Conservation (phyloP, 2,329 filamentous ascomycete genomes). For the Chaetomium strumarium region DNA sequence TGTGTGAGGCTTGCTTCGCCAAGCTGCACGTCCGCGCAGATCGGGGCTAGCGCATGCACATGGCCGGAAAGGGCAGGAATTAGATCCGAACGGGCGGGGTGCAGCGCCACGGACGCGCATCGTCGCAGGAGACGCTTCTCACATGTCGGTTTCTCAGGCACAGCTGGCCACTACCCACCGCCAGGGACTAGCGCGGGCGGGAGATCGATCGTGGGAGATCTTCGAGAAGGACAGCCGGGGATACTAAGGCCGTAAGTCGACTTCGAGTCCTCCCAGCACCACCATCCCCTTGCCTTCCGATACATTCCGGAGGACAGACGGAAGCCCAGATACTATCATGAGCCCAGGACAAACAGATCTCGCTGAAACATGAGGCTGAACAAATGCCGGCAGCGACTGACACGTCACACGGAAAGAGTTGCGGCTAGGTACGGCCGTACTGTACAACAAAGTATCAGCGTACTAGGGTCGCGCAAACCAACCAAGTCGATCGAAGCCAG, state of each 20-base stretch:
- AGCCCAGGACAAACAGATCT: neutral
- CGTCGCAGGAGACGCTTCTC: conserved; percentile 5
- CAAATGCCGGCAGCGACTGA: neutral
- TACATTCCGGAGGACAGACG: neutral
- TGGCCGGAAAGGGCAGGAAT: conserved; percentile 3
- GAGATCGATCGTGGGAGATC: conserved; percentile 7
- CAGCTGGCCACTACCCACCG: neutral
- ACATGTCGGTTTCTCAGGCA: conserved; percentile 9
- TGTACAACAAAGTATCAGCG: conserved; percentile 1
- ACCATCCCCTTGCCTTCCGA: neutral
- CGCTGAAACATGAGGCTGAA: conserved; percentile 8
- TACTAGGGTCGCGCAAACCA: conserved; percentile 5
- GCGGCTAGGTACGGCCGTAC: conserved; percentile 9
- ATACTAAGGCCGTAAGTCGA: conserved; percentile 8
- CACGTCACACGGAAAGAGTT: neutral
- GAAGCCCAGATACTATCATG: no score
- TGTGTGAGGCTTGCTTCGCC: conserved; percentile 4
- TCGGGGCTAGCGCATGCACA: conserved; percentile 17
- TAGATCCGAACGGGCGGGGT: neutral
- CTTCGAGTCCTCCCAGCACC: neutral
- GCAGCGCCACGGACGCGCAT: conserved; percentile 12
- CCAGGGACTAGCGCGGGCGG: neutral
- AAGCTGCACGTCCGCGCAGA: conserved; percentile 15
- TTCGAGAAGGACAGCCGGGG: conserved; percentile 2
- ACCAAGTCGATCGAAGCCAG: neutral